phyloP scores from a whole-genome alignment of 2,329 filamentous ascomycete genomes.

The Fusarium aywerte region DNA sequence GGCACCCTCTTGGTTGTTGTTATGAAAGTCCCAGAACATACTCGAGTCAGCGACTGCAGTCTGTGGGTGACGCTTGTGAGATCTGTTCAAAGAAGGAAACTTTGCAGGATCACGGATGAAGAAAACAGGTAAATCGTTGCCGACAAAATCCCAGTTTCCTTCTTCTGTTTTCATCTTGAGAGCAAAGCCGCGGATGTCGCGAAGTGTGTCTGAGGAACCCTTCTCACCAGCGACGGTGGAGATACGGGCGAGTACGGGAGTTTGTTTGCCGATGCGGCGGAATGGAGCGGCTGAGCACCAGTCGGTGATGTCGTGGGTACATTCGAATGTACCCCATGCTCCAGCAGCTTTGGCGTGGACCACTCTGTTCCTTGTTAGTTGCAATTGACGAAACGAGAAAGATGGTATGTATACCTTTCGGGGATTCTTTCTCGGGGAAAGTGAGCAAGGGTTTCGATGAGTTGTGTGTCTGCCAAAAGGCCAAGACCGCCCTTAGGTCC shows the following conservation, averaged over 20 bases:
- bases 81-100: constrained; percentile 1
- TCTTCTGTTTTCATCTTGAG: constrained; percentile 17
- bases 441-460: constrained; percentile 9
- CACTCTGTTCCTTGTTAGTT: not conserved
- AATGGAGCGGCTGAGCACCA: constrained; percentile 11
- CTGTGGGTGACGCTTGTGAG: constrained; percentile 1
- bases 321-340: constrained; percentile 10
- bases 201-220: not conserved
- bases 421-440: constrained; percentile 8
- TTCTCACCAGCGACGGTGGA: constrained; percentile 4
- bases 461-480: constrained; percentile 1
- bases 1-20: constrained; percentile 9
- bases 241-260: not conserved
- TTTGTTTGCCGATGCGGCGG: constrained; percentile 2
- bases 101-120: constrained; percentile 13
- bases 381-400: not conserved
- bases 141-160: constrained; percentile 15
- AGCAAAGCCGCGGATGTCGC: constrained; percentile 6
- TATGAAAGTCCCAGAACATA: constrained; percentile 17
- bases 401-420: not conserved
- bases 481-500: not conserved
- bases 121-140: constrained; percentile 9
- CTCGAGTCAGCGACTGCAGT: constrained; percentile 4
- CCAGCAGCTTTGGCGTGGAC: constrained; percentile 12
- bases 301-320: constrained; percentile 9